phyloP scores from a whole-genome alignment of 1,284 basidiomycete species.

The Ceratobasidium papillatum region DNA sequence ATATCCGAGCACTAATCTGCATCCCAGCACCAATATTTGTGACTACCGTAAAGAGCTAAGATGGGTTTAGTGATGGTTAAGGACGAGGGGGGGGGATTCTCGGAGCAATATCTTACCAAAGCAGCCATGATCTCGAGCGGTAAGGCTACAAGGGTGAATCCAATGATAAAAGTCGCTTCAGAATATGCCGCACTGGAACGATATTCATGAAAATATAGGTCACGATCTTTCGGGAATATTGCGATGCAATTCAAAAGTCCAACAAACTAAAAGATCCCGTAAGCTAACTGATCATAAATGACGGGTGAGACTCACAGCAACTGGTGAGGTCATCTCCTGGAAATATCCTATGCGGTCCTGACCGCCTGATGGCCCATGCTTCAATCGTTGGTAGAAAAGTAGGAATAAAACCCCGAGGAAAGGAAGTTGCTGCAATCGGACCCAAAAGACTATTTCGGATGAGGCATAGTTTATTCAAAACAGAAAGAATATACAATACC shows the following conservation, averaged over 20 bases:
- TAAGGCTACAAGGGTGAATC: constrained; percentile 56
- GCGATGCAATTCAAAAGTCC: constrained; percentile 56
- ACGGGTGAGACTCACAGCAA: constrained; percentile 41
- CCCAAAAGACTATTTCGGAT: constrained; percentile 51
- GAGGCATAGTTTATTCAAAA: neutral
- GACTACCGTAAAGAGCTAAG: constrained; percentile 39
- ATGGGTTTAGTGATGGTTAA: constrained; percentile 41
- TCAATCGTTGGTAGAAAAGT: constrained; percentile 55
- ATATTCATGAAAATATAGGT: constrained; percentile 56
- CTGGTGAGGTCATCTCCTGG: constrained; percentile 46
- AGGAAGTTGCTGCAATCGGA: constrained; percentile 53
- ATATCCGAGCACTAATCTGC: constrained; percentile 54
- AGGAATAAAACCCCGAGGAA: constrained; percentile 53
- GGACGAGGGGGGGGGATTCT: constrained; percentile 48
- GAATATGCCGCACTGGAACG: constrained; percentile 54
- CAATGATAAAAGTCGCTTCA: constrained; percentile 54
- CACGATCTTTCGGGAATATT: constrained; percentile 55
- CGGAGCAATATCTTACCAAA: constrained; percentile 45
- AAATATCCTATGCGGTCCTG: constrained; percentile 56
- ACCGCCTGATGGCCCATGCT: constrained; percentile 51
- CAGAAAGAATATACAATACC: constrained; percentile 46
- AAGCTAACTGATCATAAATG: neutral
- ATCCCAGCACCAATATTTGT: constrained; percentile 56
- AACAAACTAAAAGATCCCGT: constrained; percentile 48
- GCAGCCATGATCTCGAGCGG: constrained; percentile 52